Base-by-base conservation (phyloP, 768 basidiomycete genomes). In the Tricholomella constricta region DNA sequence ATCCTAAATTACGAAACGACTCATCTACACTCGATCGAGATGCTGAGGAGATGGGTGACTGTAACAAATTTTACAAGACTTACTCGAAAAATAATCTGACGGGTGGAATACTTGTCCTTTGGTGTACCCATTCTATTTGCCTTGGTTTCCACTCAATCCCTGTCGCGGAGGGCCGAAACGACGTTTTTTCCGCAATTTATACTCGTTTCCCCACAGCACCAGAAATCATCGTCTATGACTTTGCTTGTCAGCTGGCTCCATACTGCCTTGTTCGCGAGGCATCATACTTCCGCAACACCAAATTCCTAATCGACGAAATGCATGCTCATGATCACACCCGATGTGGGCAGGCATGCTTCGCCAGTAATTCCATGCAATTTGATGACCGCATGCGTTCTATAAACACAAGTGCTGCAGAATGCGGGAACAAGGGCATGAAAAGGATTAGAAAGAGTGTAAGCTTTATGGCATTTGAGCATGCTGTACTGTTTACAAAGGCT, bases 121-220 rank as follows among this genome's bases (percentile, higher is more conserved):
- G 69, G 69, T 72, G 69, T 40, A 67, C 67, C 1, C 69, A 72
- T 52, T 64, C 62, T 45, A 61, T 70, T 2, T 61, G 64, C 38
- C 70, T 70, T 55, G 67, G 72, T 1, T 73, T 72, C 46, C 67
- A 72, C 26, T 67, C 64, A 51, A 76, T 74, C 19, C 73, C 71
- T 0, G 40, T 55, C 10, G 66, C 61, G 1, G 73, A 75, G 54
- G 72, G 73, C 3, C 38, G 68, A 1, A 73, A 76, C 50, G 69
- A 75, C 56, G 70, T 74, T 0, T 76, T 76, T 50, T 72, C 68
- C 2, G 72, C 75, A 1, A 57, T 75, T 1, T 57, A 71, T 12
- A 75, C 72, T 1, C 57, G 58, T 1, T 74, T 67, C 66, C 37
- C 55, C 10, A 62, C 26, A 17, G 63, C 53, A 26, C 61, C 58